Evolutionary conservation across 202 grass and related monocot genomes (phyloP), one percentile per base, ranked within the genome.

Genomic region (Zoysia matrella): DNA sequence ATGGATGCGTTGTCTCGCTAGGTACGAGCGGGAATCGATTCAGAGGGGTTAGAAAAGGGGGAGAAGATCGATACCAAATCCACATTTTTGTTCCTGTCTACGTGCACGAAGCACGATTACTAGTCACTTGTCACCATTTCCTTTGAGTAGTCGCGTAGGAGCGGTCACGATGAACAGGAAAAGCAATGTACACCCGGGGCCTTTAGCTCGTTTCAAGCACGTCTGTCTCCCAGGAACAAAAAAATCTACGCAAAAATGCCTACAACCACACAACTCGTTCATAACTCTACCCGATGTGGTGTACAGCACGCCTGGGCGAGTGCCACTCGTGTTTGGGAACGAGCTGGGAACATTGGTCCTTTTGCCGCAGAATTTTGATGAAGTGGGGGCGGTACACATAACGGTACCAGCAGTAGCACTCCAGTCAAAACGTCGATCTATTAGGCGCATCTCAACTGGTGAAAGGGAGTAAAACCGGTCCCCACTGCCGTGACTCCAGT

Each of bases 61-160:
- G 36, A 73, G 58, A 73, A 43, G 12, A 87, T 82, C 47, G 48
- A 76, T 82, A 7, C 78, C 71, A 81, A 69, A 75, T 75, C 60
- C 63, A 42, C 60, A 43, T 85, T 85, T 78, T 72, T 73, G 46
- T 85, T 74, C 18, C 14, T 71, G 43, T 60, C 69, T 43, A 15
- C 36, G 61, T 8, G 0, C 22, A 67, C 16, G 78, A 80, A 80
- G 67, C 78, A 80, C 78, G 13, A 71, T 30, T 44, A 52, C 39
- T 65, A 2, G 60, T 73, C 69, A 5, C 57, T 60, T 48, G 66
- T 71, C 66, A 58, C 4, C 22, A 30, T 30, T 30, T 30, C 51
- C 3, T 7, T 22, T 48, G 60, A 22, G 39, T 4, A 61, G 54
- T 71, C 78, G 69, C 66, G 15, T 14, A 30, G 22, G 22, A 30